Base-by-base conservation (phyloP, 495 filamentous ascomycete genomes). In the Aspergillus steynii region DNA sequence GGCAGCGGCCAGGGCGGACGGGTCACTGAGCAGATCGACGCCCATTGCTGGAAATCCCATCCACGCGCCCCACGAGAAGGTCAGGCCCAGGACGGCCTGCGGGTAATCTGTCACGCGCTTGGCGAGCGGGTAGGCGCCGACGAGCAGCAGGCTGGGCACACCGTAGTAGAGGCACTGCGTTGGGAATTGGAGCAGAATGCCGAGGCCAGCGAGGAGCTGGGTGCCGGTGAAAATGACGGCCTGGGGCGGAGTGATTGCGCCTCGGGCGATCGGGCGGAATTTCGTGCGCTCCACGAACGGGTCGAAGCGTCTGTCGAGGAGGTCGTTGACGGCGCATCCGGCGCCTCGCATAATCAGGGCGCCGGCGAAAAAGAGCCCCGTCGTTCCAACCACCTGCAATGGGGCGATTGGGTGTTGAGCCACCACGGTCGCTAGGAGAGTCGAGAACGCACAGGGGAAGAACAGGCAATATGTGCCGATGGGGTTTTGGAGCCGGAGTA, bases 311-410 rank as follows among this genome's bases (percentile, higher is more conserved):
- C 91, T 87, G 76, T 98, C 95, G 93, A 92, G 97, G 50, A 98
- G 83, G 71, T 99, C 95, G 75, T 99, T 98, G 78, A 99, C 95
- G 34, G 95, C 89, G 75, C 95, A 99, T 15, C 95, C 95, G n/a
- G 95, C 95, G 31, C 95, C 93, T 55, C 95, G 91, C 95, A 99
- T 98, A 67, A 97, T 88, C 60, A 97, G 69, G 2, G 95, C 93
- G 47, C 95, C 95, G 8, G 84, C 76, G 70, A 95, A 87, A 80
- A 99, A 99, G 56, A 97, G 86, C 2, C 85, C 75, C 2, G 82
- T 82, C 2, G 90, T 96, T 2, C 90, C 78, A 29, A 87, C 77
- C 3, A 92, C 51, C 80, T 80, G 61, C 87, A 82, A 8, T 83
- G 88, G 32, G 85, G 87, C 60, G 88, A 73, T 53, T 77, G 70